Conservation (phyloP, 2,329 filamentous ascomycete species). For the Acrocalymma vagum region DNA sequence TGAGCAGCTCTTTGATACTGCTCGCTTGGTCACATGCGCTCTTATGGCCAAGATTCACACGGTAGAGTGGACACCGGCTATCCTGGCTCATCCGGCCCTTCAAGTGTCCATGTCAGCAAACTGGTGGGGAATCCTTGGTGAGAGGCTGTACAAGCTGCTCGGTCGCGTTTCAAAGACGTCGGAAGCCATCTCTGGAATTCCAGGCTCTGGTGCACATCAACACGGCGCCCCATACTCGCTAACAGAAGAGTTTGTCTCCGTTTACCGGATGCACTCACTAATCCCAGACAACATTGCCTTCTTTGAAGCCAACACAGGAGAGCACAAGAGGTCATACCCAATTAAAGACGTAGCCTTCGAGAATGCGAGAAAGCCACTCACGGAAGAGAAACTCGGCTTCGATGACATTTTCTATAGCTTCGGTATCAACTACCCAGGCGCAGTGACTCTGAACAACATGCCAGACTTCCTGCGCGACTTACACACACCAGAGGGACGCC, state of each 20-base stretch:
- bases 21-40: constrained; percentile 55
- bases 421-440: constrained; percentile 58
- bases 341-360: constrained; percentile 36
- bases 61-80: constrained; percentile 59
- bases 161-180: constrained; percentile 50
- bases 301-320: constrained; percentile 37
- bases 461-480: constrained; percentile 54
- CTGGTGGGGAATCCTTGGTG: constrained; percentile 57
- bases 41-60: constrained; percentile 62
- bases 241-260: constrained; percentile 56
- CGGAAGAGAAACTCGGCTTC: constrained; percentile 20
- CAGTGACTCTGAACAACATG: constrained; percentile 53
- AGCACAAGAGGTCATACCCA: constrained; percentile 34
- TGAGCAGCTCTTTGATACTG: constrained; percentile 56
- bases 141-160: constrained; percentile 51
- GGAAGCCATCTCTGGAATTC: constrained; percentile 53
- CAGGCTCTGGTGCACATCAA: constrained; percentile 49
- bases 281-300: constrained; percentile 52
- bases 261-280: constrained; percentile 55
- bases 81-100: constrained; percentile 55
- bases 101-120: constrained; percentile 56
- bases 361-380: constrained; percentile 42
- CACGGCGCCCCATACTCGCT: constrained; percentile 51
- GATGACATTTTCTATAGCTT: constrained; percentile 53
- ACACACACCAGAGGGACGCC: constrained; percentile 51